Base-by-base conservation (phyloP, 805 yeast genomes). In the Deakozyma indianensis region DNA sequence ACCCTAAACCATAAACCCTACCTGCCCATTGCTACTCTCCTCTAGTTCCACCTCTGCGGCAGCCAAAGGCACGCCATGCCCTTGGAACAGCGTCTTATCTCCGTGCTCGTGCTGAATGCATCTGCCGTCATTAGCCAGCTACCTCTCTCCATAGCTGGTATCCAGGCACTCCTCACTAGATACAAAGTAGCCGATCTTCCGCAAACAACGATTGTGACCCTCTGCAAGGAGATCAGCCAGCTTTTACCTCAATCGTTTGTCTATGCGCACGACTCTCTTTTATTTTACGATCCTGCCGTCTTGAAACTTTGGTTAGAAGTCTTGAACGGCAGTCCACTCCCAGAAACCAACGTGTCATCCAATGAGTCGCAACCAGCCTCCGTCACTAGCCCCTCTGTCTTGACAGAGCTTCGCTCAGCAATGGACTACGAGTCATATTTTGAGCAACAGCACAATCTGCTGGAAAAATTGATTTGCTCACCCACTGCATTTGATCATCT, bases 401-500 rank as follows among this genome's bases (percentile, higher is more conserved):
- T n/a, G n/a, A n/a, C n/a, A n/a, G n/a, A n/a, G n/a, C n/a, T n/a
- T n/a, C n/a, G n/a, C n/a, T n/a, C n/a, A 9, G 42, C 27, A 22
- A 11, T 40, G 24, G 42, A 18, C 7, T 22, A 9, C n/a, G n/a
- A 40, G 22, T 15, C 16, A 7, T 23, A 15, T 40, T 18, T 40
- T n/a, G 25, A 38, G 35, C 21, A 16, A 22, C 22, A 43, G 45
- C n/a, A 28, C 22, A 11, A 43, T 24, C 29, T 43, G 35, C 18
- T 40, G 25, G 16, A 43, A 18, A 32, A 29, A 2, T 44, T 51
- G 43, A 25, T 48, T 41, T n/a, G 22, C 18, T 20, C 35, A 7
- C 44, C 38, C 21, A 51, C 54, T 27, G 43, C 49, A 1, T 23
- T 38, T 27, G 24, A 47, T 15, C 22, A 16, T 15, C 46, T 53